Evolutionary conservation across 2,329 filamentous ascomycete genomes (phyloP).

Genomic region (Helicocarpus griseus): DNA sequence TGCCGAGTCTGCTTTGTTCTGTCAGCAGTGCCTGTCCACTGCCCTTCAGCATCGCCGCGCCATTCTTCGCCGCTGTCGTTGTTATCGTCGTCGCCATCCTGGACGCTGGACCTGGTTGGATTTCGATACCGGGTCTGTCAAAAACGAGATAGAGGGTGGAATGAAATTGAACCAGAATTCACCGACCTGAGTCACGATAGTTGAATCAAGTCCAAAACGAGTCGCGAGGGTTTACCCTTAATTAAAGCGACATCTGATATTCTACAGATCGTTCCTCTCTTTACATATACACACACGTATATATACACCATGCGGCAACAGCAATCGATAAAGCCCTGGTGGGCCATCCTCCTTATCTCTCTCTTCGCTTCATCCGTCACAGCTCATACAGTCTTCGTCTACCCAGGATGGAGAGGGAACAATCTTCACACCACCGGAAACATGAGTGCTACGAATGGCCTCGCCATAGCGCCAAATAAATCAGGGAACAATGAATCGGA

Average conservation of each 20-base stretch:
- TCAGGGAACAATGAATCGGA: constrained; percentile 36
- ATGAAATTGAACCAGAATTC: neutral
- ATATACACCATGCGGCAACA: constrained; percentile 22
- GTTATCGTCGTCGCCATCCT: neutral
- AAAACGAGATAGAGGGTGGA: neutral
- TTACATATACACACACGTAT: neutral
- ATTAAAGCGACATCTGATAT: constrained; percentile 6
- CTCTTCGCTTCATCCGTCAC: constrained; percentile 30
- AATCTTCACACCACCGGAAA: constrained; percentile 69
- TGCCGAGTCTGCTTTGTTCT: neutral
- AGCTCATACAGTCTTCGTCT: constrained; percentile 69
- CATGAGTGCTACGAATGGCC: constrained; percentile 32
- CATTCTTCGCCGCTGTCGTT: neutral
- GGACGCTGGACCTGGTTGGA: neutral
- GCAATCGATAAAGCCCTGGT: constrained; percentile 19
- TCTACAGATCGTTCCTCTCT: constrained; percentile 6
- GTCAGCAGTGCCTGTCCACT: neutral
- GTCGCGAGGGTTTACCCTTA: neutral
- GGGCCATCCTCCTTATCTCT: constrained; percentile 22
- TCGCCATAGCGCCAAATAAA: constrained; percentile 39
- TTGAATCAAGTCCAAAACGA: neutral
- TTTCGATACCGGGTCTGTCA: neutral
- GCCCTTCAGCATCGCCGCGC: neutral
- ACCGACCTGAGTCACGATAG: too few species aligned
- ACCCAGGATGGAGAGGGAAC: constrained; percentile 80